Conservation (phyloP, 2,329 filamentous ascomycete species). For the Exutisphaerella laricina region DNA sequence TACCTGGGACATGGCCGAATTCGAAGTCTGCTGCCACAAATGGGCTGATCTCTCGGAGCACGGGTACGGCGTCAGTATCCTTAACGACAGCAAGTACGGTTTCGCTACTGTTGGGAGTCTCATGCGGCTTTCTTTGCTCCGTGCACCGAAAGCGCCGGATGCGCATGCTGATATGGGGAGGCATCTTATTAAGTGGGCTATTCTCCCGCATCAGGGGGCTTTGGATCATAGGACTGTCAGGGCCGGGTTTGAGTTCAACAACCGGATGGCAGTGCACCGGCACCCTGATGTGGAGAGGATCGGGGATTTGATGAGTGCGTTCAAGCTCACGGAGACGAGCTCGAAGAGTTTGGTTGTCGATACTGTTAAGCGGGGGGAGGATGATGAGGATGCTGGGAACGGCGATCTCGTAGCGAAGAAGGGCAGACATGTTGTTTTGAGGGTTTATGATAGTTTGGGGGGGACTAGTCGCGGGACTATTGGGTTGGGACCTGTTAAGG, state of each 20-base stretch:
- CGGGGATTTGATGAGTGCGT: conserved; percentile 44
- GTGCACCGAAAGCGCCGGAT: conserved; percentile 87
- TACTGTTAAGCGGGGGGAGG: conserved; percentile 76
- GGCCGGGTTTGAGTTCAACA: conserved; percentile 87
- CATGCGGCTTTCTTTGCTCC: conserved; percentile 82
- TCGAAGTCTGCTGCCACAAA: conserved; percentile 93
- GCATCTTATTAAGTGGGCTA: conserved; percentile 83
- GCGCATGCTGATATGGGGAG: conserved; percentile 83
- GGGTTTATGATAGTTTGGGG: conserved; percentile 84
- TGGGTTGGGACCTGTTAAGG: conserved; percentile 57
- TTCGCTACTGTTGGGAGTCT: conserved; percentile 84
- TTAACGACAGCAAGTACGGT: conserved; percentile 95
- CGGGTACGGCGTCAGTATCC: conserved; percentile 82
- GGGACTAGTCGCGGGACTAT: conserved; percentile 71
- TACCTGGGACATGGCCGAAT: conserved; percentile 95
- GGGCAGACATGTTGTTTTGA: conserved; percentile 73
- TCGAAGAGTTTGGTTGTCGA: conserved; percentile 64
- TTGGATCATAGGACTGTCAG: conserved; percentile 70
- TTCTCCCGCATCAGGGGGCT: conserved; percentile 73
- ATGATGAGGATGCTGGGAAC: conserved; percentile 49
- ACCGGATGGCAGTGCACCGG: conserved; percentile 59
- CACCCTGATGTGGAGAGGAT: conserved; percentile 28
- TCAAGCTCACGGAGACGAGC: conserved; percentile 52
- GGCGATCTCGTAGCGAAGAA: conserved; percentile 50
- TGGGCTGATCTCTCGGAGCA: conserved; percentile 87